Base-by-base conservation (phyloP, 495 filamentous ascomycete species). In the Daldinia decipiens region DNA sequence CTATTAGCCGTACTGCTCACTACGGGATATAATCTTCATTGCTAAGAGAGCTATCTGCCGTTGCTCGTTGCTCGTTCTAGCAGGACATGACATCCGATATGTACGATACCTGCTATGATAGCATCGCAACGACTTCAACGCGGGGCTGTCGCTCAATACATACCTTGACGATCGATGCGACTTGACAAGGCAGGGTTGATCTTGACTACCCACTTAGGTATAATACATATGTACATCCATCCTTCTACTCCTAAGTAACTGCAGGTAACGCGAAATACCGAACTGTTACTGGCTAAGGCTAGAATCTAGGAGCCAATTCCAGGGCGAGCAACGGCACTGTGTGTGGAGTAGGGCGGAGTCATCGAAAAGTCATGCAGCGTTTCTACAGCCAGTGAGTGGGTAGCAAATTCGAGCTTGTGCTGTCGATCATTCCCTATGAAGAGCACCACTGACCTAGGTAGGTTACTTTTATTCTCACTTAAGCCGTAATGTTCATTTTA, bases 321-420 rank as follows among this genome's bases (percentile, higher is more conserved):
- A 72, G 57, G 70, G 61, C 57, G 43, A 69, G 34, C 57, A 51
- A 39, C 62, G 62, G 58, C 45, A 73, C 52, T 63, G 62, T 69
- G 36, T 69, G 62, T 62, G 65, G 70, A 69, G 70, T 39, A 54
- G 19, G 39, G 65, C 65, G 65, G 70, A 73, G 70, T 69, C 65
- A 73, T 65, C 65, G 69, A 65, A 68, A 68, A 73, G 70, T 73
- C 70, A 73, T 73, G 70, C 70, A 73, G 65, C 65, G 64, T 61
- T 40, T 60, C 36, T 73, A 29, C 65, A 68, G 34, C 70, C 70
- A 73, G 57, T 73, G 51, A 68, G 21, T 27, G 57, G 31, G 13
- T 53, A 73, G 70, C 56, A 69, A 73, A 69, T 66, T 69, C 65
- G 17, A 58, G 34, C 65, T 53, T 32, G 65, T 60, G 40, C 61